Evolutionary conservation across 2,329 filamentous ascomycete species (phyloP).

Genomic region (Paracorniculantispora psalliotae): DNA sequence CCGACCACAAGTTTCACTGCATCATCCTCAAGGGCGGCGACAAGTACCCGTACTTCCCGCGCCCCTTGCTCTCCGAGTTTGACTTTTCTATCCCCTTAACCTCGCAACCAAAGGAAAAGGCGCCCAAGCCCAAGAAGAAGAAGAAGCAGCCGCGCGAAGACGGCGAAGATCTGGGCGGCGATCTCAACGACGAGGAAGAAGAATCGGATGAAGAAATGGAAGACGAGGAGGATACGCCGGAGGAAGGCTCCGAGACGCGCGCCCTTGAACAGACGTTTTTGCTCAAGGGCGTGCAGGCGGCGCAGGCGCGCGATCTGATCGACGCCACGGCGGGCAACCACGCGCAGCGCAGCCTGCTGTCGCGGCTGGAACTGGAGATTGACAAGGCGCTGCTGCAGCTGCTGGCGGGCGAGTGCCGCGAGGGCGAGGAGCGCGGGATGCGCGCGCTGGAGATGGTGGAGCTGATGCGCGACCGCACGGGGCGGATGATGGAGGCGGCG

Average conservation of each 20-base stretch:
- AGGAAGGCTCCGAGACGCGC: conserved; percentile 43
- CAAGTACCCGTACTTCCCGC: conserved; percentile 86
- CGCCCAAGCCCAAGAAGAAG: conserved; percentile 27
- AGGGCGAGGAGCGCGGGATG: conserved; percentile 91
- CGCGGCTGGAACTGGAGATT: conserved; percentile 72
- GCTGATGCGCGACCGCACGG: conserved; percentile 77
- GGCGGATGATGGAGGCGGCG: conserved; percentile 88
- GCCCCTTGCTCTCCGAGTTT: conserved; percentile 86
- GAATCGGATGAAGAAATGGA: conserved; percentile 33
- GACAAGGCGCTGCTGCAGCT: conserved; percentile 89
- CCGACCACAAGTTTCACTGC: conserved; percentile 89
- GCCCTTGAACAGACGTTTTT: conserved; percentile 78
- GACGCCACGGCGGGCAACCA: conserved; percentile 55
- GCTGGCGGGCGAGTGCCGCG: conserved; percentile 82
- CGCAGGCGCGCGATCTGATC: conserved; percentile 71
- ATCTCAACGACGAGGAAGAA: conserved; percentile 26
- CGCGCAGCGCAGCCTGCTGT: conserved; percentile 61
- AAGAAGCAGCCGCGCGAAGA: conserved; percentile 26
- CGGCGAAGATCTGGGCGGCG: conserved; percentile 21
- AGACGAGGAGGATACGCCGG: conserved; percentile 29
- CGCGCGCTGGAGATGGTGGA: conserved; percentile 86
- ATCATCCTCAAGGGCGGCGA: conserved; percentile 98
- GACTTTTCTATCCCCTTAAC: conserved; percentile 81
- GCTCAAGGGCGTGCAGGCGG: conserved; percentile 64
- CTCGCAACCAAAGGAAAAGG: conserved; percentile 38